Percentiles rank a stretch among this genome's conserved stretches.
Evolutionary conservation across 2,329 filamentous ascomycete genomes (phyloP).

Genomic region (Trichoderma asperellum): DNA sequence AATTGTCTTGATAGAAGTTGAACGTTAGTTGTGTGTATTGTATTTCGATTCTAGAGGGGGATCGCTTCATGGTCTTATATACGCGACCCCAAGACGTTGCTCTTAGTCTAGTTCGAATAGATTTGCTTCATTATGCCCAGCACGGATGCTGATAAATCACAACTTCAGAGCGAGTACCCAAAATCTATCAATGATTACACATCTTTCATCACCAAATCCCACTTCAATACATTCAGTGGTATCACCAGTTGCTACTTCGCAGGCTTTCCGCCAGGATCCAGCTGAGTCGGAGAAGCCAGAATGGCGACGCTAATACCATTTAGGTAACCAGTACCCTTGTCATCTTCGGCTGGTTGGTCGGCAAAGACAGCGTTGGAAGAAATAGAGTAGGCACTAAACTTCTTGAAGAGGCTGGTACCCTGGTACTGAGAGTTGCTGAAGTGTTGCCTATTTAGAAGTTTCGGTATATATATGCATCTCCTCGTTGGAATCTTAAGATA

Average conservation of each 20-base stretch:
- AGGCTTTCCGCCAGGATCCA: background rate
- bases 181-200: constrained; percentile 13
- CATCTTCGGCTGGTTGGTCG: background rate
- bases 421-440: background rate
- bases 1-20: background rate
- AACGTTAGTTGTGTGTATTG: background rate
- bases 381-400: constrained; percentile 4
- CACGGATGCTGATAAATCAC: background rate
- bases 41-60: background rate
- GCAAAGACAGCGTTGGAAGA: background rate
- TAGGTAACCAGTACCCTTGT: constrained; percentile 19
- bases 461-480: background rate
- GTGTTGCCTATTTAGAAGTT: background rate
- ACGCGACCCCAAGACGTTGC: background rate
- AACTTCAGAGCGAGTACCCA: background rate
- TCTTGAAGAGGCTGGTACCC: constrained; percentile 20
- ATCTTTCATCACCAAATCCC: background rate
- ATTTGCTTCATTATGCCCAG: background rate
- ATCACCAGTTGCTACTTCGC: background rate
- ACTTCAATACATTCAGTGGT: background rate
- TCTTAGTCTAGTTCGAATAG: background rate
- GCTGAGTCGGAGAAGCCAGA: background rate
- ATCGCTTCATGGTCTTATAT: constrained; percentile 5
- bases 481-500: background rate
- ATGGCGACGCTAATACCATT: constrained; percentile 1